Conservation (phyloP, 352 stramenopile genomes). For the Phytophthora uliginosa region DNA sequence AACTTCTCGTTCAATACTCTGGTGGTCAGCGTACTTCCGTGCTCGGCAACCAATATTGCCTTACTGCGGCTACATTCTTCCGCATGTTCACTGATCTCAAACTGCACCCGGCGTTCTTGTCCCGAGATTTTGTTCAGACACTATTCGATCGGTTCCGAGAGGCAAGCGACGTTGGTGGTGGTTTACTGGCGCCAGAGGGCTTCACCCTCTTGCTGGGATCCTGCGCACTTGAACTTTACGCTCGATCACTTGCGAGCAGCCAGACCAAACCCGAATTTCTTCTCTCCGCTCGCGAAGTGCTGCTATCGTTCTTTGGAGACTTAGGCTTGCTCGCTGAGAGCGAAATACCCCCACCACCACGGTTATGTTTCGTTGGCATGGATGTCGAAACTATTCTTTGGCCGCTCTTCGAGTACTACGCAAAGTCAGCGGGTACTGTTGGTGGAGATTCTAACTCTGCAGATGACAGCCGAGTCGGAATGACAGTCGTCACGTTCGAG, state of each 20-base stretch:
- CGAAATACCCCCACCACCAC: conserved; percentile 39
- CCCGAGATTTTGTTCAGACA: conserved; percentile 53
- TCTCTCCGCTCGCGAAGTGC: conserved; percentile 71
- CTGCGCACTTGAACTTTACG: conserved; percentile 71
- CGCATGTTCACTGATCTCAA: conserved; percentile 75
- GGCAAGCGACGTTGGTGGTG: conserved; percentile 22
- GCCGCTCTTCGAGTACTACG: conserved; percentile 88
- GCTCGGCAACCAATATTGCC: conserved; percentile 60
- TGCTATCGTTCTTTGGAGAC: conserved; percentile 78
- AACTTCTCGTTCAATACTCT: conserved; percentile 65
- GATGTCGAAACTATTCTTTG: conserved; percentile 80
- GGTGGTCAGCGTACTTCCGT: conserved; percentile 48
- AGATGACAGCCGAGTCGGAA: conserved; percentile 52
- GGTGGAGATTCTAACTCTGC: conserved; percentile 2
- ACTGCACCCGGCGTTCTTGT: conserved; percentile 64
- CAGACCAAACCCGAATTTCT: conserved; percentile 32
- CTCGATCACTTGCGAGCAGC: conserved; percentile 28
- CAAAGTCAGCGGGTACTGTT: conserved; percentile 30
- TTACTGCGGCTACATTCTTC: conserved; percentile 46
- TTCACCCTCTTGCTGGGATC: conserved; percentile 73
- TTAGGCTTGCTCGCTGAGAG: conserved; percentile 63
- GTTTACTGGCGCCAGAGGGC: conserved; percentile 47
- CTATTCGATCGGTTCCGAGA: conserved; percentile 59
- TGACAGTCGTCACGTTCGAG: conserved; percentile 62
- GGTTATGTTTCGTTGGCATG: conserved; percentile 72